Evolutionary conservation across 208 protist genomes (phyloP), one percentile per base, ranked within the genome.

Genomic region (Trypanosoma rangeli): DNA sequence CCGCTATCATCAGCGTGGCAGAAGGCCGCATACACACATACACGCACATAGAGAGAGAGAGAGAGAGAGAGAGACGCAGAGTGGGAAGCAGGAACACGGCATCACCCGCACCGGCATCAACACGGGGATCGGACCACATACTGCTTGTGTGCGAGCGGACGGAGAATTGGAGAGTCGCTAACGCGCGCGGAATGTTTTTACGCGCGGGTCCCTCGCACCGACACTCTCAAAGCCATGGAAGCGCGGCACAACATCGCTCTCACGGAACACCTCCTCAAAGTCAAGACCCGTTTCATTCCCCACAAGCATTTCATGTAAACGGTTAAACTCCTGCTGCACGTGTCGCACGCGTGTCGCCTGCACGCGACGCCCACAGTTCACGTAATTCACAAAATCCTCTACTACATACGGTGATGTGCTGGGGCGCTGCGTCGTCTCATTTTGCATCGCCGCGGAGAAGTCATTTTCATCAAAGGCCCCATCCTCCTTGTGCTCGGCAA

Each of bases 321-420:
- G 74, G 33, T 67, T 71, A 48, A 93, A 86, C 73, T 94, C 89
- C 44, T 63, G 64, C 35, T 79, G 63, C 12, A 86, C 63, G 53
- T 94, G 88, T 8, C 66, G 60, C 49, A 83, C 77, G 0, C 87
- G 72, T 10, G 79, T 64, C 3, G 66, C 20, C 28, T 76, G 70
- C 52, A 91, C 89, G 35, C 92, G 83, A 4, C 92, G 85, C 0
- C 88, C 92, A 37, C 84, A 90, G 74, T 97, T 97, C 24, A 97
- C 83, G 62, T 90, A 94, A 64, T 94, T 97, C 29, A 94, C 92
- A 70, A 93, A 94, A 58, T 97, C 92, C 70, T 97, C 89, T 44
- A 94, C 89, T 0, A 94, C 83, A 64, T 85, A 97, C 8, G 87
- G 79, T 12, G 77, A 80, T 33, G 80, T 74, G 16, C 74, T 67